Base-by-base conservation (phyloP, 2,329 filamentous ascomycete genomes). In the Periconia digitata region DNA sequence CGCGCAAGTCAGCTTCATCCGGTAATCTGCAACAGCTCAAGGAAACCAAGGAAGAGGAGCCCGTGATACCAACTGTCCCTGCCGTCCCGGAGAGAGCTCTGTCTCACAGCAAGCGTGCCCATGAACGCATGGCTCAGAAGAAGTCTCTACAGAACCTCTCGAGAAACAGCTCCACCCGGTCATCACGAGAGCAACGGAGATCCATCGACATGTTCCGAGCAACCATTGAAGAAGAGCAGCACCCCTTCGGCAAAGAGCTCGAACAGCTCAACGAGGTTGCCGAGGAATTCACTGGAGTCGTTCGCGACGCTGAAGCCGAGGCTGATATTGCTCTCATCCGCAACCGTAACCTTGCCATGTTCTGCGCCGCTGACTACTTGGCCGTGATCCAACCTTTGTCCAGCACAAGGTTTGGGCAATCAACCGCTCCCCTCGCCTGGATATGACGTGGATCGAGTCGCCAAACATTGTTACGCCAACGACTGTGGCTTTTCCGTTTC, bases 201-300 rank as follows among this genome's bases (percentile, higher is more conserved):
- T 73, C 71, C 8, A 32, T 70, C 40, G 72, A 78, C 55, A 72
- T 76, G 64, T 74, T 79, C 66, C 45, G 43, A 18, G 41, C 50
- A 47, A 57, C 63, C 49, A 61, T 59, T 56, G 62, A 69, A 66
- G 62, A 69, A 66, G 54, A 80, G 71, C 29, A 72, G 39, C 84
- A 94, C 69, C 92, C 92, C 0, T 97, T 97, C 63, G 90, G 90
- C 44, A 85, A 87, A 43, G 94, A 99, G 72, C 78, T 97, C 44
- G 90, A 90, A 47, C 88, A 97, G 72, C 89, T 97, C 20, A 90
- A 91, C 44, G 94, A 97, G 72, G 82, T 96, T 15, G 92, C 87
- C 0, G 94, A 97, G 73, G 92, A 96, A 72, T 92, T 90, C 59
- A 84, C 85, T 36, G 67, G 69, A 40, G 74, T 71, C 0, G 79